Base-by-base conservation (phyloP, 768 basidiomycete species). In the Boletus rex-veris region DNA sequence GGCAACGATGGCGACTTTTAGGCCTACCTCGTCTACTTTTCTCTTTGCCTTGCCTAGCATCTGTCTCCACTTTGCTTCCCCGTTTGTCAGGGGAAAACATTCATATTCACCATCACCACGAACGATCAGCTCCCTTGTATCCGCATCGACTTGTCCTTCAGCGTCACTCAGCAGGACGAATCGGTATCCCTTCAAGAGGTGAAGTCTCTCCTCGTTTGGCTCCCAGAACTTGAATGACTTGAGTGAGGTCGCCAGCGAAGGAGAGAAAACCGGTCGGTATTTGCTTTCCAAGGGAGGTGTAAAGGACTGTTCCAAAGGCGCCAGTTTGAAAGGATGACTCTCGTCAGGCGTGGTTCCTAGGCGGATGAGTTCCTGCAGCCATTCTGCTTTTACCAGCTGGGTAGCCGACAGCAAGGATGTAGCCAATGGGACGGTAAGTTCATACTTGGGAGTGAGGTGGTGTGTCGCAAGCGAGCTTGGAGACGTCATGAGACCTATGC, bases 141-240 rank as follows among this genome's bases (percentile, higher is more conserved):
- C 80, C 7, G 10, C 66, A 18, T 79, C 77, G 0, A 75, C 63
- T 36, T 81, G 76, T n/a, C 78, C 73, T 0, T 74, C 74, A 45
- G 76, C 80, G 58, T 86, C 85, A 2, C 79, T 78, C 6, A 84
- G 71, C 49, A 84, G 82, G 7, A 90, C 62, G 61, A 90, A 88
- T 8, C 83, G 75, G 54, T 74, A 79, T 0, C 68, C 66, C 6
- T 68, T 65, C 31, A 90, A 74, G 61, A 91, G 72, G 44, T 76
- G 74, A 9, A 81, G 60, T 9, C 89, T 76, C 51, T 76, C 81
- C 62, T 86, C 84, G 49, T 84, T 84, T 0, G 84, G 83, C 53
- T 84, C 80, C 89, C 88, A 90, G 3, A 80, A 70, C 26, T 74
- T 78, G 63, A 79, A 73, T 0, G 69, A 72, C 64, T 84, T 83